Base-by-base conservation (phyloP, 176 grass and related monocot species). In the Paspalum notatum region DNA sequence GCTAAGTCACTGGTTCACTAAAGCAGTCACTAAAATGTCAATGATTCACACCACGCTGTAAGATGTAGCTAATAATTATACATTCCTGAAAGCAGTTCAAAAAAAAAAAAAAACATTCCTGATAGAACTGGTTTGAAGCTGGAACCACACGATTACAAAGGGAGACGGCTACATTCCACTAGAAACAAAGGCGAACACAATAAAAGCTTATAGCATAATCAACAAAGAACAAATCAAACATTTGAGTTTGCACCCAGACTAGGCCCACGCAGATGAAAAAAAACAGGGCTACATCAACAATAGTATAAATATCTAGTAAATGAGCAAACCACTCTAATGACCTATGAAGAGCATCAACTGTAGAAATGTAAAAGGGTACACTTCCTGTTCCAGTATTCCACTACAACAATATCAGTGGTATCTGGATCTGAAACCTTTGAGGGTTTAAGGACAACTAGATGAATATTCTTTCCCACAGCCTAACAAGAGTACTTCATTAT, bases 381-480 rank as follows among this genome's bases (percentile, higher is more conserved):
- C 9, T 77, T 73, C 8, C 4, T 72, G 15, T 84, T 75, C 75
- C 80, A 80, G 74, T 46, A 68, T 42, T 44, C 38, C 62, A 89
- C 70, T 84, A 75, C 13, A 80, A 80, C 51, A 80, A 75, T 89
- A 80, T 75, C 69, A 74, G 82, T 80, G 76, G 70, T 48, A 61
- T 21, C 81, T 78, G 59, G 74, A 85, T 48, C 41, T 81, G 69
- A 44, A 77, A 78, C 17, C 66, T 73, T 58, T 10, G 6, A 81
- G n/a, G 39, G 24, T 9, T 75, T 3, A 49, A 63, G 15, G 27
- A 7, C 18, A 64, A 72, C 80, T 72, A 84, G 12, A 73, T 68
- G 59, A 74, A 79, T 66, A 38, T 70, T 78, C 66, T 82, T 78
- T 72, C 48, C 51, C 72, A 27, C 37, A 78, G 53, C 14, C 59